Base-by-base conservation (phyloP, 805 yeast genomes). In the Lipomyces chichibuensis region DNA sequence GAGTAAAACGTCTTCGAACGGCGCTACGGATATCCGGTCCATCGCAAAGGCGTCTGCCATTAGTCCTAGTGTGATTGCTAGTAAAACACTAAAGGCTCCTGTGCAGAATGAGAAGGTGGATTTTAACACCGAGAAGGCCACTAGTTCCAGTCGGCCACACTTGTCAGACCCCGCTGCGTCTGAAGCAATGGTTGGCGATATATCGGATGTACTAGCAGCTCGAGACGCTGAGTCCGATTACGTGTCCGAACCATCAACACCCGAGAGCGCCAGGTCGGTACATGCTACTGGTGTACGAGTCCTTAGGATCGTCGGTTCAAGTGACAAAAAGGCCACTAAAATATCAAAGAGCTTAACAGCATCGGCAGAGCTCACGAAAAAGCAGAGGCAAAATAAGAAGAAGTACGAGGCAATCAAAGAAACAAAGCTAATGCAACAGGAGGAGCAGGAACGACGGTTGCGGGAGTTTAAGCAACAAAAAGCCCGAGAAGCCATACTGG, bases 321-420 rank as follows among this genome's bases (percentile, higher is more conserved):
- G 23, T n/a, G 39, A 27, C 25, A 29, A 27, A 39, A 51, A 57
- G 54, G 35, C 57, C 35, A 29, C 64, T 7, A n/a, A 59, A 14
- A 25, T 17, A 20, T 3, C 52, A 25, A n/a, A 39, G 14, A 8
- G 43, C 8, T 32, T 6, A 3, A 57, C 57, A 20, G 61, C 56
- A 25, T 17, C 49, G 23, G 8, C 25, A 43, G 61, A 59, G 37
- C 43, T 66, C 20, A 63, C 67, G 8, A 63, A 63, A 35, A 66
- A 60, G 39, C 70, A 66, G 39, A 59, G 70, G 17, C 70, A 66
- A 35, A 66, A 66, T 27, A 29, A 33, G 57, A 64, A 64, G 23
- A 62, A 65, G 23, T 37, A 53, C 20, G 65, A 66, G 32, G 51
- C 35, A 27, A 43, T 8, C 9, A 57, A 56, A 43, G 65, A 60